Base-by-base conservation (phyloP, 176 grass and related monocot species). In the Dactylis glomerata region DNA sequence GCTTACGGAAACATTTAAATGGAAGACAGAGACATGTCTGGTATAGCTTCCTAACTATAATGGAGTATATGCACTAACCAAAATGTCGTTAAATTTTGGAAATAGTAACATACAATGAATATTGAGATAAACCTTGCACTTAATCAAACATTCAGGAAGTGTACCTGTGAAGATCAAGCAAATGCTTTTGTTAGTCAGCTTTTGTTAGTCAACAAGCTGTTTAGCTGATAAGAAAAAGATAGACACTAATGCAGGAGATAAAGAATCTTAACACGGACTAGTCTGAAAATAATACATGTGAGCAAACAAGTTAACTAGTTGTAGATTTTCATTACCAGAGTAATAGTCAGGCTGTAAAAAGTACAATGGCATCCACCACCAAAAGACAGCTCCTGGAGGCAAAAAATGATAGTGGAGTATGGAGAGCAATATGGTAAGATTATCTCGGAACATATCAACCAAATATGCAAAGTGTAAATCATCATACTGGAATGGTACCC, bases 1-100 rank as follows among this genome's bases (percentile, higher is more conserved):
- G 76, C 31, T 76, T 59, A 68, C 75, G 69, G 83, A 80, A 80
- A 5, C n/a, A 36, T 75, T 79, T 34, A 68, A 58, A 80, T 87
- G 75, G 57, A 84, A 49, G 74, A 83, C 55, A 30, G 75, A 30
- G 56, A 83, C 88, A 38, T 47, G 28, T 7, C 59, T 31, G 76
- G 20, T 80, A 67, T 37, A 81, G 77, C 8, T 49, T 75, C 30
- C 54, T 68, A 81, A 66, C 69, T 11, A 52, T 52, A 31, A 75
- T 31, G 45, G 72, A 75, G 45, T 20, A 58, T 55, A 74, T 38
- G 47, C 16, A 74, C 23, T 78, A 83, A 58, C 16, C 46, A 79
- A 26, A 75, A 63, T 8, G 50, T 54, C 5, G 61, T 77, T 77
- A 36, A 28, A 56, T 46, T 58, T 68, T 47, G 23, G 59, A 58